Percentiles rank a stretch among this genome's conserved stretches.
These are phyloP conservation scores for Coprinopsis marcescibilis DNA, from an alignment of 768 basidiomycete genomes.

Conservation along the genomic window DNA sequence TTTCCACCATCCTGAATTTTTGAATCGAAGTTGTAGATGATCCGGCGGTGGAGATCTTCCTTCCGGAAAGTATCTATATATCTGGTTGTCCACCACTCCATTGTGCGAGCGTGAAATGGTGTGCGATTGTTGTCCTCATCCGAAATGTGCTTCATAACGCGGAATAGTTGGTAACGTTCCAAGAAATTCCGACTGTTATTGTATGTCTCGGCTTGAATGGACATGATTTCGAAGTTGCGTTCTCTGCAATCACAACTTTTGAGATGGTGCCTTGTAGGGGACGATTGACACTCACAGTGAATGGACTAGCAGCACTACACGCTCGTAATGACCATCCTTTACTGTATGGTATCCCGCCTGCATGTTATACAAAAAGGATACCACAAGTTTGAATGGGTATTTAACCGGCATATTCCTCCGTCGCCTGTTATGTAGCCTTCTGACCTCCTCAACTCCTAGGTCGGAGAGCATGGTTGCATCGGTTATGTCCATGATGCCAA, in stretches of 20 bases:
- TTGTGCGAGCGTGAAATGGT: background rate
- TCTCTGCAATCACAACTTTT: background rate
- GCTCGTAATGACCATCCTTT: background rate
- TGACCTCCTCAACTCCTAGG: background rate
- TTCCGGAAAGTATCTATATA: background rate
- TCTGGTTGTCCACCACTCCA: constrained; percentile 2
- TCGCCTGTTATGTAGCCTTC: background rate
- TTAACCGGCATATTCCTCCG: too few species aligned
- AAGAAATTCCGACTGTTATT: background rate
- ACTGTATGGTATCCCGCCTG: background rate
- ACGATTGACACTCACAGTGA: background rate
- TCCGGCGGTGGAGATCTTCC: background rate
- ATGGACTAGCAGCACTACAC: background rate
- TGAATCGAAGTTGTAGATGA: background rate
- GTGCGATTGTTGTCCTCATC: background rate
- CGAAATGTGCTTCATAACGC: constrained; percentile 2
- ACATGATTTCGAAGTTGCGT: background rate
- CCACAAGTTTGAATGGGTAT: background rate
- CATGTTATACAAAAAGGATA: background rate
- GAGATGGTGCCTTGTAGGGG: background rate
- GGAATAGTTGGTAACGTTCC: constrained; percentile 2
- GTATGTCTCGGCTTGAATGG: background rate
- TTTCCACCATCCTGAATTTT: background rate
- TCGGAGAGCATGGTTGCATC: background rate
- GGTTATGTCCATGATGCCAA: background rate